Base-by-base conservation (phyloP, 495 filamentous ascomycete species). In the Apiosordaria backusii region DNA sequence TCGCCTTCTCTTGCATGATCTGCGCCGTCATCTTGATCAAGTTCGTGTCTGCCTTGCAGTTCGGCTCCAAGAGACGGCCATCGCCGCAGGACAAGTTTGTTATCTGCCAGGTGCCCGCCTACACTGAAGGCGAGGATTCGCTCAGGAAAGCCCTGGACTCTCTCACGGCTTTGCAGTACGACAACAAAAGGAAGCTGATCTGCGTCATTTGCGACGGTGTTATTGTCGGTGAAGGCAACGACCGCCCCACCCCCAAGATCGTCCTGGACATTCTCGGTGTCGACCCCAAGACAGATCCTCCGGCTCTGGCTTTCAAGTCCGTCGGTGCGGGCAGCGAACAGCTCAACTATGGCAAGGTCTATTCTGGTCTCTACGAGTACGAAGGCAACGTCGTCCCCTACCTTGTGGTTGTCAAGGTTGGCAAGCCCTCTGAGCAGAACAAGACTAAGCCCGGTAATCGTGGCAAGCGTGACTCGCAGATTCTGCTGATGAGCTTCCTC, bases 321-420 rank as follows among this genome's bases (percentile, higher is more conserved):
- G 86, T 99, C 68, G 95, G 96, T 50, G 83, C 90, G 61, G 92
- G 92, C 64, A 94, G 88, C 71, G 91, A 96, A 40, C 94, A 97
- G 73, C 87, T 97, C 65, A 99, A 99, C 80, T 97, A 97, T 70
- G 95, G 92, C 71, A 99, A 99, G 78, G 93, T 99, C 40, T 99
- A 97, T 75, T 98, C 95, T 59, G 95, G 95, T 74, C 87, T 99
- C 6, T 99, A 99, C 75, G 95, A 99, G 76, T 97, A 87, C 65
- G 93, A 99, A 82, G 95, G 93, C 73, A 96, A 97, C 74, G 93
- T 99, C 15, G 95, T 99, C 21, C 95, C 95, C 2, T 99, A 97
- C 72, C 78, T 98, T 13, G 95, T 99, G 5, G 83, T 98, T 52
- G 96, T 98, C 71, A 99, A 99, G 80, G 88, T 97, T 40, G 95